Percentiles rank a stretch among this genome's conserved stretches.
Evolutionary conservation across 2,329 filamentous ascomycete genomes (phyloP).

Genomic region (Zymoseptoria tritici): DNA sequence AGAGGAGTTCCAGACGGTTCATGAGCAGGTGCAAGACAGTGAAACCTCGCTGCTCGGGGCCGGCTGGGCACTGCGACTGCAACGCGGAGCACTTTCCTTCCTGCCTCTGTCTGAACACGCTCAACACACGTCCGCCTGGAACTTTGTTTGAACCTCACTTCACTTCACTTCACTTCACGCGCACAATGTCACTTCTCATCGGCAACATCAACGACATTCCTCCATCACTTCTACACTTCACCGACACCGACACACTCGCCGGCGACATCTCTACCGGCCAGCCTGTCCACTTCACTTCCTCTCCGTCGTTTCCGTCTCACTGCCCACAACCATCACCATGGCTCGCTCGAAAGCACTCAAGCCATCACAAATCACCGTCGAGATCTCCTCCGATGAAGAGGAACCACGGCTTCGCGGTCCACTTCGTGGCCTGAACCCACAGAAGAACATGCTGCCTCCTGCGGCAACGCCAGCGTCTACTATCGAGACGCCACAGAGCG

Average conservation of each 20-base stretch:
- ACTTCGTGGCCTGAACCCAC: slow-evolving; percentile 10
- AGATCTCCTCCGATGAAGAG: slow-evolving; percentile 2
- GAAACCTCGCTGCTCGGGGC: no score
- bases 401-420: slow-evolving; percentile 6
- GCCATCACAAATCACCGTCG: background rate
- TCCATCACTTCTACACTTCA: background rate
- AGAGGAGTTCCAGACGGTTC: no score
- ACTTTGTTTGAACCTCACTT: background rate
- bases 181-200: background rate
- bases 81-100: no score
- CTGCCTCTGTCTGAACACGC: background rate
- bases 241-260: background rate
- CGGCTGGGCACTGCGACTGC: no score
- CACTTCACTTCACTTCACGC: background rate
- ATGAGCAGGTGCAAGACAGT: no score
- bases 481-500: background rate
- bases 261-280: background rate
- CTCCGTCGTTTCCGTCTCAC: background rate
- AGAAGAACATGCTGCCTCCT: slow-evolving; percentile 4
- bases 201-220: background rate
- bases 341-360: background rate
- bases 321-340: background rate
- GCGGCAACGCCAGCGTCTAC: slow-evolving; percentile 3
- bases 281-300: background rate
- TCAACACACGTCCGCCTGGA: background rate